A percentile compares a stretch with the other conserved stretches of the same genome.
Conservation (phyloP, 176 grass and related monocot species). For the Oryza longistaminata region DNA sequence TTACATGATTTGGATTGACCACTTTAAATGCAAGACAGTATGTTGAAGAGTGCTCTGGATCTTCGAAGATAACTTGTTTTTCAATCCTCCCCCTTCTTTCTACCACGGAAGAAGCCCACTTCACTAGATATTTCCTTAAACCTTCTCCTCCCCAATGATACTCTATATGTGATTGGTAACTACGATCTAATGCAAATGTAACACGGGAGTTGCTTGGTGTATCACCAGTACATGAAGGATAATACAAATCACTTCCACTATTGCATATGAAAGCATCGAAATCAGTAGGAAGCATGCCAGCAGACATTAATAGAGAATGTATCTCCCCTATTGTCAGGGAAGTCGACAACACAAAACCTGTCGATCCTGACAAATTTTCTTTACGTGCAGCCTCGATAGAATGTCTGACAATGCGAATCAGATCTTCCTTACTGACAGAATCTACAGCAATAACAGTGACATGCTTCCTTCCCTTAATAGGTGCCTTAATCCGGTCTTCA, state of each 20-base stretch:
- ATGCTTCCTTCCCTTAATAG: constrained; percentile 43
- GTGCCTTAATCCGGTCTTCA: constrained; percentile 31
- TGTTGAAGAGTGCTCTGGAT: constrained; percentile 62
- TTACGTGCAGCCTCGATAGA: constrained; percentile 47
- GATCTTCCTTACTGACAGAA: constrained; percentile 52
- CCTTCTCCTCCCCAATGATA: constrained; percentile 95
- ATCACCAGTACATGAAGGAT: constrained; percentile 61
- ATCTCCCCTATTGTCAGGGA: constrained; percentile 62
- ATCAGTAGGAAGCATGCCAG: constrained; percentile 71
- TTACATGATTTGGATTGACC: constrained; percentile 82
- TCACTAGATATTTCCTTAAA: constrained; percentile 80
- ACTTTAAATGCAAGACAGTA: constrained; percentile 80
- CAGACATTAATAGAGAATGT: constrained; percentile 53
- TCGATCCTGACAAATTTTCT: constrained; percentile 40
- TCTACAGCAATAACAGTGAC: constrained; percentile 65
- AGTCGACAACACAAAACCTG: constrained; percentile 61
- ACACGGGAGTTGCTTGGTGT: constrained; percentile 52
- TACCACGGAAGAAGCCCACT: constrained; percentile 63
- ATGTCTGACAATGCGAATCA: constrained; percentile 52
- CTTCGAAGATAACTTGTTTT: constrained; percentile 73
- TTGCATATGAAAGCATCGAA: constrained; percentile 97
- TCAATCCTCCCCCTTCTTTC: constrained; percentile 67
- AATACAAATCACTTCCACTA: constrained; percentile 97
- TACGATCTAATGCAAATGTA: constrained; percentile 71
- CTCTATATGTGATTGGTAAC: constrained; percentile 81